Percentiles rank a stretch among this genome's conserved stretches.
phyloP scores from a whole-genome alignment of 768 basidiomycete species.

The Sarcodon sp. region DNA sequence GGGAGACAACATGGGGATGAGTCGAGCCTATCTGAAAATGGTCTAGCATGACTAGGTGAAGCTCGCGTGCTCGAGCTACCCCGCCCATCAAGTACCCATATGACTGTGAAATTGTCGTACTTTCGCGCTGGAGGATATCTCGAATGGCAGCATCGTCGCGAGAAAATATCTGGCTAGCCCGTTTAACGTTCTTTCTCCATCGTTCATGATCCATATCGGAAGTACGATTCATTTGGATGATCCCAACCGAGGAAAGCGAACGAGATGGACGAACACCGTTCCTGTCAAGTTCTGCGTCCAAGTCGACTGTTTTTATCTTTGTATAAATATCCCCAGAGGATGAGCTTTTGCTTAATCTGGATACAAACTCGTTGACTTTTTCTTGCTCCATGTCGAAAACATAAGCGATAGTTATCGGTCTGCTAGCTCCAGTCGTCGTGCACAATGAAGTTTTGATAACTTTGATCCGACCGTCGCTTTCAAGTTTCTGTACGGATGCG shows the following conservation, averaged over 20 bases:
- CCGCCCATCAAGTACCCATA: conserved; percentile 69
- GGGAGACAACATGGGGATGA: conserved; percentile 36
- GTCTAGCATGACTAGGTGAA: conserved; percentile 44
- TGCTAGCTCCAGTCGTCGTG: conserved; percentile 43
- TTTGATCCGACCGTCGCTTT: conserved; percentile 55
- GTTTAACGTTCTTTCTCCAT: conserved; percentile 2
- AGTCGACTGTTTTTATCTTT: no score
- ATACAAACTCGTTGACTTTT: conserved; percentile 44
- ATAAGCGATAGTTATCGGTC: conserved; percentile 51
- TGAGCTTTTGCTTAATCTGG: conserved; percentile 30
- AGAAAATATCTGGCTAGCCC: conserved; percentile 39
- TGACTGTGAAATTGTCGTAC: conserved; percentile 53
- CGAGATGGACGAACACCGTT: conserved; percentile 11
- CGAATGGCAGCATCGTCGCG: conserved; percentile 41
- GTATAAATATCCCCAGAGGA: no score
- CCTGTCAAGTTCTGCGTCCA: conserved; percentile 21
- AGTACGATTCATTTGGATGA: conserved; percentile 2
- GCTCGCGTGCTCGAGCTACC: conserved; percentile 44
- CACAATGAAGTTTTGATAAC: conserved; percentile 53
- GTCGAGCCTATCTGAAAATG: conserved; percentile 27
- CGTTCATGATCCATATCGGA: neutral
- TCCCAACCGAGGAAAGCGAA: neutral
- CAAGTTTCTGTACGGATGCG: conserved; percentile 45
- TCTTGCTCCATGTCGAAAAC: conserved; percentile 44
- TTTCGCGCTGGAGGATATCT: conserved; percentile 55